Conservation (phyloP, 139 green algal genomes). For the Astrephomene gubernaculifera region DNA sequence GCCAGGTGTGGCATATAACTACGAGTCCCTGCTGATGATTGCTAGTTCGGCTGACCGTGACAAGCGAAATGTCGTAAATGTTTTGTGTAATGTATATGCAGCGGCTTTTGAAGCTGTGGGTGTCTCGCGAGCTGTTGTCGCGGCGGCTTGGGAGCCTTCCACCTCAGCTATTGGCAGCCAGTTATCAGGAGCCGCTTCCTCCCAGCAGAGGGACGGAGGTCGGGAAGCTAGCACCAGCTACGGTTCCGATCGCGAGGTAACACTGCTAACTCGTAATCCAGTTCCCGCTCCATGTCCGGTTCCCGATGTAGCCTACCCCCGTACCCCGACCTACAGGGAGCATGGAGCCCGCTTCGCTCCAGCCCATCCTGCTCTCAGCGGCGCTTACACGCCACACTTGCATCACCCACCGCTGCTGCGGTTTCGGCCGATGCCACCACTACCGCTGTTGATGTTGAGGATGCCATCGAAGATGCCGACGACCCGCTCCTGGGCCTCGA, state of each 20-base stretch:
- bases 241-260: not conserved
- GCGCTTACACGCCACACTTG: not conserved
- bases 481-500: not conserved
- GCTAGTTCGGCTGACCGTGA: not conserved
- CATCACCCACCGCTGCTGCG: not conserved
- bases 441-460: not conserved
- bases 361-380: not conserved
- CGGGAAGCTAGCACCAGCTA: slow-evolving; percentile 18
- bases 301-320: not conserved
- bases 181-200: not conserved
- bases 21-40: not conserved
- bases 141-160: not conserved
- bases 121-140: not conserved
- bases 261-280: not conserved
- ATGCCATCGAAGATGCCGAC: not conserved
- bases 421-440: not conserved
- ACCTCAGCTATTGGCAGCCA: not conserved
- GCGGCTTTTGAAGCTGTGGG: not conserved
- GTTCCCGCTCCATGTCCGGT: not conserved
- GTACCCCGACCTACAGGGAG: too few species aligned
- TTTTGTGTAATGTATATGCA: not conserved
- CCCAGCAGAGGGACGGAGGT: not conserved
- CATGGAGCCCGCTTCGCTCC: not conserved
- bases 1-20: not conserved
- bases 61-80: too few species aligned